These are phyloP conservation scores for Lolium perenne DNA, from an alignment of 176 grass and related monocot species.

Conservation along the genomic window DNA sequence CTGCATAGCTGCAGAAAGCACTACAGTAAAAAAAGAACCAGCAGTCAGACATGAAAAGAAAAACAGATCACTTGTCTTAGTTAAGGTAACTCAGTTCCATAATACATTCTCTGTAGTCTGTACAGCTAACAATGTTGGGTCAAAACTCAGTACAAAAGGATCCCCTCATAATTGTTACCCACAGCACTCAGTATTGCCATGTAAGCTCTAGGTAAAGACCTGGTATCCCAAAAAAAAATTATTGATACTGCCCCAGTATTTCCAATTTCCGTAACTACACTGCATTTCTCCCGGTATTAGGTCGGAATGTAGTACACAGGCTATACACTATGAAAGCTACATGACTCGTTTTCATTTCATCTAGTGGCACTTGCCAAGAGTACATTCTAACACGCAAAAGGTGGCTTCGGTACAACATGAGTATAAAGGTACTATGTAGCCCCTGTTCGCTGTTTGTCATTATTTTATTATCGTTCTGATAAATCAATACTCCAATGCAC, in stretches of 20 bases:
- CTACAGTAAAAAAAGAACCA: slow-evolving; percentile 55
- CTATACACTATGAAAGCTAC: not conserved
- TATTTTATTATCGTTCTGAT: slow-evolving; percentile 11
- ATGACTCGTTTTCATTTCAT: slow-evolving; percentile 14
- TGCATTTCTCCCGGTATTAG: not conserved
- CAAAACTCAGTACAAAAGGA: not conserved
- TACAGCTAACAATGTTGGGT: not conserved
- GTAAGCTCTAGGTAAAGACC: not conserved
- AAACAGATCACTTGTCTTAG: slow-evolving; percentile 5
- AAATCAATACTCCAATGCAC: not conserved
- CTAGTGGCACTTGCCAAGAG: not conserved
- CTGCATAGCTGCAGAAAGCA: slow-evolving; percentile 96
- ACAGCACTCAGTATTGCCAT: not conserved
- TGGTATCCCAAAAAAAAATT: too few species aligned
- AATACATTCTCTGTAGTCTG: not conserved
- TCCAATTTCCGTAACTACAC: not conserved
- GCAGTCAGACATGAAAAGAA: slow-evolving; percentile 23
- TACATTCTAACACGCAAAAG: not conserved
- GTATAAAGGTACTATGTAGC: not conserved
- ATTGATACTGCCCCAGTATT: not conserved
- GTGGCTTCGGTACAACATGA: not conserved
- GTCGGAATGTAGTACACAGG: slow-evolving; percentile 7
- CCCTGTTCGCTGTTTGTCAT: not conserved
- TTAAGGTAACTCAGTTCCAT: slow-evolving; percentile 30
- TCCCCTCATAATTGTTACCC: not conserved